phyloP scores from a whole-genome alignment of 2,329 filamentous ascomycete genomes.

The Monilinia fructigena region DNA sequence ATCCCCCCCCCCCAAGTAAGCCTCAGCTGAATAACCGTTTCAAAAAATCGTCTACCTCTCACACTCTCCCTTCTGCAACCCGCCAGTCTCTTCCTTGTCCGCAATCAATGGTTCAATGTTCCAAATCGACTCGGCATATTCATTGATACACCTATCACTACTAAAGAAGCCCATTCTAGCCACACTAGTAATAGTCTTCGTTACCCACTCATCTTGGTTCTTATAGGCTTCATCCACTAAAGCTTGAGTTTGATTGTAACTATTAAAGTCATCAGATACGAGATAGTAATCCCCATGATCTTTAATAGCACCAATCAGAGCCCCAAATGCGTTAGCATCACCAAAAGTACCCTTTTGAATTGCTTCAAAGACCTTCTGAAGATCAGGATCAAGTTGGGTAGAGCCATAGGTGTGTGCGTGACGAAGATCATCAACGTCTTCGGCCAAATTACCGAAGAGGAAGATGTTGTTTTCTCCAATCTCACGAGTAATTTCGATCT shows the following conservation, averaged over 20 bases:
- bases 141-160: conserved; percentile 90
- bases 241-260: conserved; percentile 86
- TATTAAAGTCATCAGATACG: conserved; percentile 95
- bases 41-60: background rate
- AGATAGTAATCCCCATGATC: conserved; percentile 98
- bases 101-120: conserved; percentile 73
- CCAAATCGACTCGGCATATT: conserved; percentile 97
- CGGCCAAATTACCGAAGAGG: conserved; percentile 92
- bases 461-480: conserved; percentile 97
- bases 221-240: conserved; percentile 90
- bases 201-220: conserved; percentile 89
- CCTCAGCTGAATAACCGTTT: background rate
- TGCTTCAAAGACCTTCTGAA: conserved; percentile 77
- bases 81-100: background rate
- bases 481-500: conserved; percentile 97
- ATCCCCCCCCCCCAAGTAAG: background rate
- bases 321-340: conserved; percentile 72
- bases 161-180: conserved; percentile 97
- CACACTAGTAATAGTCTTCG: conserved; percentile 85
- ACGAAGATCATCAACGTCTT: conserved; percentile 94
- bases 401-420: conserved; percentile 83
- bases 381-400: conserved; percentile 72
- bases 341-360: conserved; percentile 84
- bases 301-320: conserved; percentile 78
- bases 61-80: background rate